Percentiles rank a stretch among this genome's conserved stretches.
Conservation (phyloP, 768 basidiomycete genomes). For the Nidula microcarpa region DNA sequence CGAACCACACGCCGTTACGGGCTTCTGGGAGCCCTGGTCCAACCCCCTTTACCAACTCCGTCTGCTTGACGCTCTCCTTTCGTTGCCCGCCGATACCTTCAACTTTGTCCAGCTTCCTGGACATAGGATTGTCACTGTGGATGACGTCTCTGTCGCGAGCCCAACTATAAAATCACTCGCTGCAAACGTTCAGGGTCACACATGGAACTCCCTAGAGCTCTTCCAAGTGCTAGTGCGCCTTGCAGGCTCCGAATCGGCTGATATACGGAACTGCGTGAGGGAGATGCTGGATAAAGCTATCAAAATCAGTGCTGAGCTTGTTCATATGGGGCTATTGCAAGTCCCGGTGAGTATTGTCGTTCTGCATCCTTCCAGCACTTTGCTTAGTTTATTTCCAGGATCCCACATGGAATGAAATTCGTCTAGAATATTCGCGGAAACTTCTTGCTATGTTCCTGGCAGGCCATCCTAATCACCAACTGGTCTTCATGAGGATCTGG, state of each 20-base stretch:
- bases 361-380: not conserved
- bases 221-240: conserved; percentile 84
- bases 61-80: conserved; percentile 84
- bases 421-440: conserved; percentile 82
- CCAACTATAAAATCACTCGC: conserved; percentile 92
- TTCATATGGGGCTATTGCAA: conserved; percentile 90
- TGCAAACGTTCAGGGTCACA: conserved; percentile 84
- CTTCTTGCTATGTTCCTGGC: conserved; percentile 87
- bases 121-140: conserved; percentile 79
- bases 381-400: conserved; percentile 35
- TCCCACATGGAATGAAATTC: conserved; percentile 83
- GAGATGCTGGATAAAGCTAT: conserved; percentile 94
- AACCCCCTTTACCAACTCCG: conserved; percentile 85
- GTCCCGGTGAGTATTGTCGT: conserved; percentile 65
- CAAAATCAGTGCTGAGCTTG: conserved; percentile 90
- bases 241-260: conserved; percentile 65
- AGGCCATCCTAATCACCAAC: conserved; percentile 91
- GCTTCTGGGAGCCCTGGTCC: conserved; percentile 84
- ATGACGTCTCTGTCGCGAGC: conserved; percentile 80
- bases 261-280: conserved; percentile 73
- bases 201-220: conserved; percentile 93
- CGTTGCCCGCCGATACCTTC: conserved; percentile 86
- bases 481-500: conserved; percentile 97
- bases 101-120: conserved; percentile 89
- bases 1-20: conserved; percentile 76